Evolutionary conservation across 345 rosid species (phyloP).

Genomic region (Corymbia maculata): DNA sequence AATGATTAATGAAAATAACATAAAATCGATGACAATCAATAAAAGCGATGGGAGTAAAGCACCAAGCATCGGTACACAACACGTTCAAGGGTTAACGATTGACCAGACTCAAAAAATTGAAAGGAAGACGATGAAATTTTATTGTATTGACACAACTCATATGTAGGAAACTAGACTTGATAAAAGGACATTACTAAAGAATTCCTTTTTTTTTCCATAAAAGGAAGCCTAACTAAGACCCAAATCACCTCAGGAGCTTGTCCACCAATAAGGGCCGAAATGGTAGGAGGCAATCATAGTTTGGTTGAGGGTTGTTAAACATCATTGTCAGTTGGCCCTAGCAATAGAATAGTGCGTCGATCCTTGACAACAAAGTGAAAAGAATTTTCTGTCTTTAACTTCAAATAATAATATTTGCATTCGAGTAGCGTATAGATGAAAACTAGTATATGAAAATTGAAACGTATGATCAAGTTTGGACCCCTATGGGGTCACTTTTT

Average conservation of each 20-base stretch:
- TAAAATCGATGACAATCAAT: background rate
- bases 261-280: background rate
- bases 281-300: background rate
- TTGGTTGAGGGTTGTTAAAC: background rate
- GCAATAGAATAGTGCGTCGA: background rate
- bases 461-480: background rate
- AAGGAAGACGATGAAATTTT: background rate
- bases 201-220: too few relatives aligned
- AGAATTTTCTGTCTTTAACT: background rate
- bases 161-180: background rate
- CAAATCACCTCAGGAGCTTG: background rate
- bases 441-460: background rate
- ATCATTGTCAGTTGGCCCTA: accelerated
- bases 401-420: background rate
- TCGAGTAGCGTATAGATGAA: background rate
- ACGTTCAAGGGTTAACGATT: background rate
- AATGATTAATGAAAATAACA: background rate
- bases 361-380: background rate
- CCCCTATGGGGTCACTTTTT: background rate
- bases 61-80: background rate
- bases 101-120: background rate
- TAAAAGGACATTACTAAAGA: background rate
- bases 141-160: background rate
- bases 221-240: background rate
- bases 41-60: background rate